Base-by-base conservation (phyloP, 176 grass and related monocot genomes). In the Ananas comosus region DNA sequence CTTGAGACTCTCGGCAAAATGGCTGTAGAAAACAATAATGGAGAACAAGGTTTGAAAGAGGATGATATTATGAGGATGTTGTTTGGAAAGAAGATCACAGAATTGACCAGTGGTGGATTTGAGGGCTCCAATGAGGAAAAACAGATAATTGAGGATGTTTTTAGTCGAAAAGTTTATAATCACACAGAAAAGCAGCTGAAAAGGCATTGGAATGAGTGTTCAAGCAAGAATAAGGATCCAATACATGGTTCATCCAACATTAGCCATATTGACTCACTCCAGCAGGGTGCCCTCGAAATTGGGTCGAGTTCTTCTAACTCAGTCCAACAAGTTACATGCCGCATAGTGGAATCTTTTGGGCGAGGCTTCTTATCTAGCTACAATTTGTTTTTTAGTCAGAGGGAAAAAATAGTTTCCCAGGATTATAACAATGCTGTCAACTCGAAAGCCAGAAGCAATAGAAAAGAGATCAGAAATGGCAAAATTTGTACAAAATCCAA, bases 321-420 rank as follows among this genome's bases (percentile, higher is more conserved):
- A 17, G 25, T 13, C 3, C 13, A 52, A 51, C 27, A 53, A 65
- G 10, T 59, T 13, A 10, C 9, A 2, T 85, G 86, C 66, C 78
- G 67, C 14, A 85, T 91, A 76, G 86, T 89, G 10, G 92, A 96
- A 73, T 85, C 80, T 22, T 87, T 84, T 65, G 80, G 73, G 64
- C 79, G 80, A 16, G 86, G 88, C 28, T 72, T 78, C 73, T 53
- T 88, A 73, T 91, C 75, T 79, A 82, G 86, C 82, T 91, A 87
- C 49, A 68, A 66, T 78, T 70, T 79, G 53, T 79, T 81, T 54
- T 64, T 65, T 67, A 48, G 42, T 18, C 47, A 29, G 3, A 1
- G 51, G 18, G 69, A 49, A 12, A 64, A 68, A 63, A 10, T 61
- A 29, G 50, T 56, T 53, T 50, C 74, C 19, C 13, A 61, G 57